Conservation (phyloP, 768 basidiomycete species). For the Kwoniella bestiolae region DNA sequence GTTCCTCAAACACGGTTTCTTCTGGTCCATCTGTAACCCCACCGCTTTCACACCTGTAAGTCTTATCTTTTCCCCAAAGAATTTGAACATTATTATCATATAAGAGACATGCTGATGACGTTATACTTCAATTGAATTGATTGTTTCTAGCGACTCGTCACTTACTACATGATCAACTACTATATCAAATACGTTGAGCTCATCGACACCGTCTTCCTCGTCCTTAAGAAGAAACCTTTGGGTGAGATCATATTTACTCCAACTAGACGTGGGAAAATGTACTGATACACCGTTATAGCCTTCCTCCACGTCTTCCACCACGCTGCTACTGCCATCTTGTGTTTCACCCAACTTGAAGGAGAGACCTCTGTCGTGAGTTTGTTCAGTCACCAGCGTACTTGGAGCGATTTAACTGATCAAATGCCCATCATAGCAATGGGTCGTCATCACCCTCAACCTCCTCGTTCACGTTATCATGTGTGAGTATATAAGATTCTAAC, state of each 20-base stretch:
- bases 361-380: constrained; percentile 84
- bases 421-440: constrained; percentile 74
- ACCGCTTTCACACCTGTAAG: constrained; percentile 85
- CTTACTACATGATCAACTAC: constrained; percentile 99
- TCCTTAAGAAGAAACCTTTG: constrained; percentile 96
- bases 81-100: background rate
- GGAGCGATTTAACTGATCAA: too few relatives aligned
- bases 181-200: constrained; percentile 98
- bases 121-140: constrained; percentile 12
- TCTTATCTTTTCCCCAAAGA: constrained; percentile 34
- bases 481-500: constrained; percentile 61
- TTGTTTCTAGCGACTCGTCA: constrained; percentile 92
- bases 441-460: constrained; percentile 88
- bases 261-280: background rate
- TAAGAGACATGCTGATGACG: background rate
- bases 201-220: constrained; percentile 94
- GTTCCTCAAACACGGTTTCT: constrained; percentile 71
- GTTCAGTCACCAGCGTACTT: too few relatives aligned
- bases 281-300: constrained; percentile 61
- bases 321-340: constrained; percentile 93
- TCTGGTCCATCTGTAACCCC: constrained; percentile 75
- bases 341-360: constrained; percentile 92
- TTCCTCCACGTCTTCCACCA: constrained; percentile 99
- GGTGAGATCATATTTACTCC: constrained; percentile 63
- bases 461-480: constrained; percentile 97